phyloP scores from a whole-genome alignment of 257 asterid genomes.

The Nicotiana otophora region DNA sequence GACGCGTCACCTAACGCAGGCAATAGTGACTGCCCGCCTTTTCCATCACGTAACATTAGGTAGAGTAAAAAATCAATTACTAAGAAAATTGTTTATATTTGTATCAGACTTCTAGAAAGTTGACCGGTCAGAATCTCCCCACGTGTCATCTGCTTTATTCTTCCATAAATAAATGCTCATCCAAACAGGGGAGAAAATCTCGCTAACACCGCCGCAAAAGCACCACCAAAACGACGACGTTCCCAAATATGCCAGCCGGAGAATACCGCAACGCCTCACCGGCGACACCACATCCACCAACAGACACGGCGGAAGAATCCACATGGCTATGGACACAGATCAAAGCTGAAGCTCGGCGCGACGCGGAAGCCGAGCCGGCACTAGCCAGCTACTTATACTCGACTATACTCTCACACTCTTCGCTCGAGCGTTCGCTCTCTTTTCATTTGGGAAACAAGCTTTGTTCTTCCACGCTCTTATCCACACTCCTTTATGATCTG shows the following conservation, averaged over 20 bases:
- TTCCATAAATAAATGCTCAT: neutral
- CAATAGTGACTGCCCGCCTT: too few relatives aligned
- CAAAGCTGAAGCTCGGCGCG: conserved; percentile 71
- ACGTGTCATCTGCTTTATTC: neutral
- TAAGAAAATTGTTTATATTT: too few relatives aligned
- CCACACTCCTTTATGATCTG: conserved; percentile 76
- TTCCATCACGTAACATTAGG: too few relatives aligned
- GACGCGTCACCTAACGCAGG: too few relatives aligned
- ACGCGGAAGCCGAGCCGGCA: conserved; percentile 90
- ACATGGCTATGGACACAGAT: conserved; percentile 65
- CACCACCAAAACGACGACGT: conserved; percentile 24
- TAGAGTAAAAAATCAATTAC: too few relatives aligned
- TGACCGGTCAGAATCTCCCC: neutral
- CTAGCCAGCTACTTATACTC: conserved; percentile 80
- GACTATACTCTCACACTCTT: conserved; percentile 78
- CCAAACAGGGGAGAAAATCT: too few relatives aligned
- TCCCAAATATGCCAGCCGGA: conserved; percentile 46
- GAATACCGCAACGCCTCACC: conserved; percentile 39
- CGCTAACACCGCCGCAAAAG: neutral
- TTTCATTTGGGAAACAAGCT: conserved; percentile 89
- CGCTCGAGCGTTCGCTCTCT: conserved; percentile 73
- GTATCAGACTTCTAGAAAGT: neutral
- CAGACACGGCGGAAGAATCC: conserved; percentile 55
- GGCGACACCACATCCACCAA: conserved; percentile 30
- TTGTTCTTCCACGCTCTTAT: conserved; percentile 79